Evolutionary conservation across 2,329 filamentous ascomycete genomes (phyloP), one percentile per base, ranked within the genome.

Genomic region (Xylaria hypoxylon): DNA sequence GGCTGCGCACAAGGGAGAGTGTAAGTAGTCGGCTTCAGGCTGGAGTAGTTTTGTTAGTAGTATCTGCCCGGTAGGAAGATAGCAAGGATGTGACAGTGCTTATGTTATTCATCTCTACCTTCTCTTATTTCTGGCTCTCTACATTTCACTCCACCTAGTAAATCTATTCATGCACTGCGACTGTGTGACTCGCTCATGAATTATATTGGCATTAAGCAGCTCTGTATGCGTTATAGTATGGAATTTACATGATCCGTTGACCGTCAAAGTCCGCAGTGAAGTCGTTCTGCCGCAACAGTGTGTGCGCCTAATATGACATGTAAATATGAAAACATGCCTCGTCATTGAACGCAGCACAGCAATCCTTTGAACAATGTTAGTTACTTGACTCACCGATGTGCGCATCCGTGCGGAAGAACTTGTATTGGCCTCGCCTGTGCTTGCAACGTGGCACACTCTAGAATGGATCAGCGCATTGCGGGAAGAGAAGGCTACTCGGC

Each of bases 271-370:
- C 17, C 2, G n/a, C 15, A 10, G 42, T 5, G 4, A 44, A 1
- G n/a, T 44, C 6, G n/a, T 35, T 52, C 48, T 19, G n/a, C n/a
- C 8, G 48, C n/a, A 35, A 35, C 31, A 19, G 28, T 22, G 13
- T n/a, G 4, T 19, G n/a, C n/a, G 28, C n/a, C 11, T 24, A 17
- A 33, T 35, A 52, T n/a, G n/a, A n/a, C n/a, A n/a, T n/a, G n/a
- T n/a, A n/a, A n/a, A n/a, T n/a, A n/a, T n/a, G n/a, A n/a, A n/a
- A n/a, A 28, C 31, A 52, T 53, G 51, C 11, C n/a, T 24, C 31
- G 15, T 50, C 44, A 47, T 17, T 62, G 59, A 26, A 62, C 31
- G 6, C 59, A 62, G 40, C 59, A 62, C 3, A 62, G n/a, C 28
- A 62, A 17, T 11, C 59, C 59, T 62, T 13, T 24, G 44, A 47